Conservation (phyloP, 345 rosid species). For the Hypericum androsaemum region DNA sequence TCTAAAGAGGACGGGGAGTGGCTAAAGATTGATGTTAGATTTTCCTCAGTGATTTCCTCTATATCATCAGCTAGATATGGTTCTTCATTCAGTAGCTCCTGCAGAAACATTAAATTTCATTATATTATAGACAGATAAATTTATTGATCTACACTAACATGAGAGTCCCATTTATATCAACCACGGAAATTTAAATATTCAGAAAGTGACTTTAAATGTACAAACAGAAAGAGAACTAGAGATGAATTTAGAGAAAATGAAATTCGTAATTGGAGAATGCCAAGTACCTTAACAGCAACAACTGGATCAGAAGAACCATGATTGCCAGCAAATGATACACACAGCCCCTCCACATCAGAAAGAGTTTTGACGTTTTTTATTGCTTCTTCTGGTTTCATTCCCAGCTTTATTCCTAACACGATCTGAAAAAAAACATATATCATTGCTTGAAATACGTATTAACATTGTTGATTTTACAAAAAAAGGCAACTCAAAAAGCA, state of each 20-base stretch:
- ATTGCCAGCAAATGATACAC: conserved; percentile 49
- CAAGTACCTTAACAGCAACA: conserved; percentile 72
- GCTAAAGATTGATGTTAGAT: conserved; percentile 49
- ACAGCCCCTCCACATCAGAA: conserved; percentile 84
- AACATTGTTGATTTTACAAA: no score
- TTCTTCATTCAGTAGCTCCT: conserved; percentile 73
- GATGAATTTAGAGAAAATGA: no score
- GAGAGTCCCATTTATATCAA: no score
- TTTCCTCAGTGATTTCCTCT: conserved; percentile 43
- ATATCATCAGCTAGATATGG: conserved; percentile 76
- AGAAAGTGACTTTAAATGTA: no score
- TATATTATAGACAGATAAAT: no score
- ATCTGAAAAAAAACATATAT: conserved; percentile 41
- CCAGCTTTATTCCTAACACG: conserved; percentile 72
- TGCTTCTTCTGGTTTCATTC: conserved; percentile 72
- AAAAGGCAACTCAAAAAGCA: no score
- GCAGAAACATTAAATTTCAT: conserved; percentile 2
- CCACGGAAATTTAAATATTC: no score
- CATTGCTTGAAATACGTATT: no score
- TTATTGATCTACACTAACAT: no score
- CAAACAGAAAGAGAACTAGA: no score
- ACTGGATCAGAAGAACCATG: conserved; percentile 68
- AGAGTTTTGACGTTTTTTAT: conserved; percentile 69
- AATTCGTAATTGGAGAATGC: neutral
- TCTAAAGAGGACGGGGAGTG: conserved; percentile 62